Conservation (phyloP, 2,329 filamentous ascomycete species). For the Penicillium aurantiogriseum region DNA sequence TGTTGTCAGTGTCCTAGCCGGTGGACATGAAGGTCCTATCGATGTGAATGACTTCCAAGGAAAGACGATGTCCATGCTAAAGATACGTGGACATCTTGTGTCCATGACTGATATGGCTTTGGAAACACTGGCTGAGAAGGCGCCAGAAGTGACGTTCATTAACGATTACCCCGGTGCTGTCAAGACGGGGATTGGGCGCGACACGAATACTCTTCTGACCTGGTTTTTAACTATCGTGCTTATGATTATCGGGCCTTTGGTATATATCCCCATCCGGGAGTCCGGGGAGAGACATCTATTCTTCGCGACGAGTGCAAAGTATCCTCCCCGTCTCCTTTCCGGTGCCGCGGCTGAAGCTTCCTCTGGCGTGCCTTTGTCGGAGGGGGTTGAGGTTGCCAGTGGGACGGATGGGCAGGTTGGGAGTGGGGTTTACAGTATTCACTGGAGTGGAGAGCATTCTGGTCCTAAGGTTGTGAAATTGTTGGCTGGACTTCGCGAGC, state of each 20-base stretch:
- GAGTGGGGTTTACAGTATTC: constrained; percentile 31
- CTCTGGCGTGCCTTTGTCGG: constrained; percentile 14
- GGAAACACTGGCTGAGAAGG: constrained; percentile 48
- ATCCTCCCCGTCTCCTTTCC: constrained; percentile 14
- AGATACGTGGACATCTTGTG: constrained; percentile 46
- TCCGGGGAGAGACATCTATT: constrained; percentile 50
- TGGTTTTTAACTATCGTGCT: constrained; percentile 18
- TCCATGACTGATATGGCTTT: constrained; percentile 52
- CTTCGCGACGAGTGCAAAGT: constrained; percentile 39
- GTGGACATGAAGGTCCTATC: constrained; percentile 54
- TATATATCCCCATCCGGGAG: constrained; percentile 32
- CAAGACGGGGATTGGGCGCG: constrained; percentile 42
- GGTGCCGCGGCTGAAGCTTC: neutral
- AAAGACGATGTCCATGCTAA: constrained; percentile 40
- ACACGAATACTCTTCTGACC: neutral
- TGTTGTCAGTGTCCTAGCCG: constrained; percentile 56
- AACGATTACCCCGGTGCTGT: constrained; percentile 51
- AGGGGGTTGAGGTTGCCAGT: constrained; percentile 16
- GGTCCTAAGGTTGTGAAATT: constrained; percentile 16
- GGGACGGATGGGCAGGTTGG: constrained; percentile 31
- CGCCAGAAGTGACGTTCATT: constrained; percentile 50
- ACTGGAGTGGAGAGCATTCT: constrained; percentile 23
- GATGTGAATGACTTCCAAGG: constrained; percentile 48
- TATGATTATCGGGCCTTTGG: constrained; percentile 29
- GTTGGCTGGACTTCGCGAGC: constrained; percentile 29